These are phyloP conservation scores for Mycena alexandri DNA, from an alignment of 768 basidiomycete genomes.

Conservation along the genomic window DNA sequence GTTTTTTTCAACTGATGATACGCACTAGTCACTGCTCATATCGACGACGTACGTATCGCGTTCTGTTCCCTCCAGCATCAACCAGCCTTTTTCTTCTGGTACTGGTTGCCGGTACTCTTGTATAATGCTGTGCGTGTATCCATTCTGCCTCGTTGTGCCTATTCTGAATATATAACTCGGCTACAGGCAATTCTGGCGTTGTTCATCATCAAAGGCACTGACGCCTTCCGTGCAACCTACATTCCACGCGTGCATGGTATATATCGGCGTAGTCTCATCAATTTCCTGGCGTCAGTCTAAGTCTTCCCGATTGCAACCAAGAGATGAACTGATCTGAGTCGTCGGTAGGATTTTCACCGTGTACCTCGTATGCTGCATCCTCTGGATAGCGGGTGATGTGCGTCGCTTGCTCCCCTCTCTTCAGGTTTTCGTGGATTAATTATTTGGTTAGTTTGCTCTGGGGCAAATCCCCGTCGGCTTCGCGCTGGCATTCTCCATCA, in stretches of 20 bases:
- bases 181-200: conserved; percentile 41
- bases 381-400: conserved; percentile 45
- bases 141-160: conserved; percentile 20
- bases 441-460: conserved; percentile 38
- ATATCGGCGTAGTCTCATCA: conserved; percentile 23
- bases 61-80: conserved; percentile 6
- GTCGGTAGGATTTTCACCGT: conserved; percentile 44
- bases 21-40: conserved; percentile 3
- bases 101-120: conserved; percentile 38
- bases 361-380: conserved; percentile 44
- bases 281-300: conserved; percentile 27
- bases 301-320: neutral
- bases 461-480: conserved; percentile 46
- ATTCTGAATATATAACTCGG: conserved; percentile 35
- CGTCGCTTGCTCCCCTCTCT: neutral
- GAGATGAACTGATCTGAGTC: neutral
- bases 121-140: conserved; percentile 29
- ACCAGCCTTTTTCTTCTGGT: conserved; percentile 26
- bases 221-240: conserved; percentile 18
- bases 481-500: conserved; percentile 46
- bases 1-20: neutral
- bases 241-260: conserved; percentile 7
- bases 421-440: neutral
- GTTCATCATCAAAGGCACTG: conserved; percentile 41
- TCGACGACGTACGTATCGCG: conserved; percentile 22